Conservation (phyloP, 495 filamentous ascomycete genomes). For the Penicillium bialowiezense region DNA sequence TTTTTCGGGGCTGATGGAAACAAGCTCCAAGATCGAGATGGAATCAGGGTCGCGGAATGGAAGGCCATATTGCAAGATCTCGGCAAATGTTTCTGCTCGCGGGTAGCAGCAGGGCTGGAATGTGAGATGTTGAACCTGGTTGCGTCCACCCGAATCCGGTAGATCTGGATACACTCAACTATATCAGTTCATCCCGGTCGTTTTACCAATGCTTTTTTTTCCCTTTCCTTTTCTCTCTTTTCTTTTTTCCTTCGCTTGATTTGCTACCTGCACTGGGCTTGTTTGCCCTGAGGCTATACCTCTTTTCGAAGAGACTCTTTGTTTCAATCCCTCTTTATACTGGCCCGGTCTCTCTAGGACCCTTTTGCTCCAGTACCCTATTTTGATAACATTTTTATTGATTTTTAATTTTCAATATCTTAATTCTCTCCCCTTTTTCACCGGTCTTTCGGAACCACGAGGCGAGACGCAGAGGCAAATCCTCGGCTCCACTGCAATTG, state of each 20-base stretch:
- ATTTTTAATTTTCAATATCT: background rate
- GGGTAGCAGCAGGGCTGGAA: conserved; percentile 13
- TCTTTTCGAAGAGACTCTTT: background rate
- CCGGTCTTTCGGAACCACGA: conserved; percentile 17
- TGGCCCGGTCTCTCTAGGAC: background rate
- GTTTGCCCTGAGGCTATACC: conserved; percentile 5
- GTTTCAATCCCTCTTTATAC: background rate
- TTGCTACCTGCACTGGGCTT: conserved; percentile 2
- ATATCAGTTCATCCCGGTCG: conserved; percentile 31
- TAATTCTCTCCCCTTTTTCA: background rate
- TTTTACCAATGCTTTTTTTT: conserved; percentile 22
- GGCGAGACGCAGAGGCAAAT: conserved; percentile 22
- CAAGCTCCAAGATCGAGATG: background rate
- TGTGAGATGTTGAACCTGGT: conserved; percentile 11
- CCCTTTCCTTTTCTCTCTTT: conserved; percentile 10
- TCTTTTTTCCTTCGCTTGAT: conserved; percentile 8
- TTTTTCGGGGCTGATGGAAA: background rate
- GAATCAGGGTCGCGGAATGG: conserved; percentile 3
- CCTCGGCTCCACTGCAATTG: conserved; percentile 26
- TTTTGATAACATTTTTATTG: background rate
- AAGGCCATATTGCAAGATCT: background rate
- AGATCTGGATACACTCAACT: conserved; percentile 18
- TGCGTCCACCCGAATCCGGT: conserved; percentile 28
- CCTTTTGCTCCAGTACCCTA: background rate
- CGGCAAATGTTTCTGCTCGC: conserved; percentile 2